Conservation (phyloP, 768 basidiomycete genomes). For the Termitomyces sp. region DNA sequence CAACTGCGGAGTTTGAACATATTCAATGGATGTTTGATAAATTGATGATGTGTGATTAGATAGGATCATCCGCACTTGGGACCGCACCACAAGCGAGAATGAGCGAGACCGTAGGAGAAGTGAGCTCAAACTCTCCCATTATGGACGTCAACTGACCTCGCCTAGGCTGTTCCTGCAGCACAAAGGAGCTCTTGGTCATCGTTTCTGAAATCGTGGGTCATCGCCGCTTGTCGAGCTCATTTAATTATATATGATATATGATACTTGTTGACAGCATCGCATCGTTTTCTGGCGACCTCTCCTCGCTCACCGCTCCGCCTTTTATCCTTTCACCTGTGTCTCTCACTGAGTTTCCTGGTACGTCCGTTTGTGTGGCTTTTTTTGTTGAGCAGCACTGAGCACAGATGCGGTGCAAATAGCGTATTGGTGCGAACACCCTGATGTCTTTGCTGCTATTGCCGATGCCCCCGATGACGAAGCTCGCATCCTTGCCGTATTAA, state of each 20-base stretch:
- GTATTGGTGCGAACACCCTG: conserved; percentile 96
- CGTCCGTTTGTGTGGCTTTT: neutral
- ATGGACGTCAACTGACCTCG: neutral
- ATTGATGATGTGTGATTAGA: neutral
- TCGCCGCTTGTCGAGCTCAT: neutral
- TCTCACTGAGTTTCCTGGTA: conserved; percentile 88
- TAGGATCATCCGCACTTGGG: neutral
- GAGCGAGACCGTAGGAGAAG: conserved; percentile 24
- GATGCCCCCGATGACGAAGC: conserved; percentile 70
- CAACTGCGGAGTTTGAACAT: conserved; percentile 6
- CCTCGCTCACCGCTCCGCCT: conserved; percentile 76
- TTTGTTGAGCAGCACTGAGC: no score
- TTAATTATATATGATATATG: no score
- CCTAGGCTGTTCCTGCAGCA: conserved; percentile 68
- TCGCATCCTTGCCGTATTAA: conserved; percentile 73
- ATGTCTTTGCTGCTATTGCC: conserved; percentile 82
- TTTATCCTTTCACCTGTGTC: conserved; percentile 92
- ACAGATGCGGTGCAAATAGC: conserved; percentile 34
- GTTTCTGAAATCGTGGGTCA: conserved; percentile 82
- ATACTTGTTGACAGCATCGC: conserved; percentile 75
- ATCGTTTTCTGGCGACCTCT: conserved; percentile 84
- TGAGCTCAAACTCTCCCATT: conserved; percentile 2
- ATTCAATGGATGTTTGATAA: neutral
- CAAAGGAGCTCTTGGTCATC: conserved; percentile 87
- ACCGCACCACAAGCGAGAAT: conserved; percentile 1